Evolutionary conservation across 345 rosid genomes (phyloP), one percentile per base, ranked within the genome.

Genomic region (Ceriops zippeliana): DNA sequence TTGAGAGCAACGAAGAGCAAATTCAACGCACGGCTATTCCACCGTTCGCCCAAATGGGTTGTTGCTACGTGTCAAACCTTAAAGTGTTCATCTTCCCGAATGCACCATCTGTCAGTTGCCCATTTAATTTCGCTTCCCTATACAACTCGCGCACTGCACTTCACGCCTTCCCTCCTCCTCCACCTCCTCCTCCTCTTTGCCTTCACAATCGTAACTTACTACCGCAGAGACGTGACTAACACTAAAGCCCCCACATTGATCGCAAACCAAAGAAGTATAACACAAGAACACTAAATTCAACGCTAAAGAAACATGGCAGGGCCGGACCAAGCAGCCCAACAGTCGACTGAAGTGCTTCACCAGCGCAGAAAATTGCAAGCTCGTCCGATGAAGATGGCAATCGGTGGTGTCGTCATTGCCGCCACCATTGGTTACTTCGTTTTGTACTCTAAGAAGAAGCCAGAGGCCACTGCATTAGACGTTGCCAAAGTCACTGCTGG

Each of bases 401-500:
- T 83, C 0, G 81, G 75, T 10, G 91, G 89, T 21, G 15, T 63
- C 20, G 84, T 76, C 4, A 26, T 78, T 27, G 78, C 74, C 0
- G 82, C 79, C 42, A 60, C 81, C 11, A 24, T 87, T 32, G 92
- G 88, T 3, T 92, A 81, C 79, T 37, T 78, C 0, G 86, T 83
- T 15, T 66, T 88, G 71, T 87, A 78, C 42, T 64, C 86, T 71
- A 86, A 83, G 73, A 86, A 84, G 78, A 81, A 83, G 73, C 84
- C 86, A 27, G 85, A 85, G 52, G 80, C 87, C 35, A 68, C 91
- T 0, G 96, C 92, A 0, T 56, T 80, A 19, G 98, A 90, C 2
- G 95, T 88, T 1, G 96, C 92, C 52, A 88, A 80, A 70, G 96
- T 84, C 70, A 47, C 84, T 0, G 49, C 82, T 30, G 88, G 88